A percentile compares a stretch with the other conserved stretches of the same genome.
phyloP scores from a whole-genome alignment of 2,329 filamentous ascomycete genomes.

The Catunica adiposa region DNA sequence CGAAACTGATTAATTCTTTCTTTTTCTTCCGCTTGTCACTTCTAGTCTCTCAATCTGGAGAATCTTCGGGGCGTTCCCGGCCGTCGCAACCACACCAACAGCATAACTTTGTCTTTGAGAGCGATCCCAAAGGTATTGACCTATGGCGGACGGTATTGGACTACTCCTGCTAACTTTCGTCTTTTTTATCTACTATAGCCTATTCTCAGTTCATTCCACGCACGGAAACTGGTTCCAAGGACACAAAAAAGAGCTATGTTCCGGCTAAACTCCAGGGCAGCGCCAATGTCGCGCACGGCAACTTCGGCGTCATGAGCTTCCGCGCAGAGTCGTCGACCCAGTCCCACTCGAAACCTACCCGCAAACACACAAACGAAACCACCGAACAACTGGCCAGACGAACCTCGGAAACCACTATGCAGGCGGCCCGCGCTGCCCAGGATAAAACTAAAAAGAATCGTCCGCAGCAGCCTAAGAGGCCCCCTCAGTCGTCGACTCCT shows the following conservation, averaged over 20 bases:
- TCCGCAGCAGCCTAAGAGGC: slow-evolving; percentile 6
- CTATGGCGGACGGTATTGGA: too few species aligned
- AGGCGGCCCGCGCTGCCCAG: slow-evolving; percentile 39
- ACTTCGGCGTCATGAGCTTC: slow-evolving; percentile 49
- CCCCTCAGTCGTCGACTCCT: neutral
- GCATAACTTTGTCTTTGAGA: slow-evolving; percentile 6
- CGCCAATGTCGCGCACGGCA: slow-evolving; percentile 38
- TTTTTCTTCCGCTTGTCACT: neutral
- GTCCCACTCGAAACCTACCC: slow-evolving; percentile 22
- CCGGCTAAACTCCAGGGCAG: slow-evolving; percentile 46
- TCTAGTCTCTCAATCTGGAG: slow-evolving; percentile 10
- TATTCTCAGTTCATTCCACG: slow-evolving; percentile 8
- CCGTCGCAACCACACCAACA: slow-evolving; percentile 4
- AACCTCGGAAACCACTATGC: slow-evolving; percentile 43
- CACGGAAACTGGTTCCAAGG: slow-evolving; percentile 8
- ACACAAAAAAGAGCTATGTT: slow-evolving; percentile 32
- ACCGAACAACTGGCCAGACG: slow-evolving; percentile 39
- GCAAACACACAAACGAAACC: slow-evolving; percentile 21
- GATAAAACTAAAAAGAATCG: slow-evolving; percentile 31
- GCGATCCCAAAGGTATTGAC: slow-evolving; percentile 8
- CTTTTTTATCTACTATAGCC: slow-evolving; percentile 2
- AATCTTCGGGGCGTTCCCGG: slow-evolving; percentile 10
- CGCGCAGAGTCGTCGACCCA: slow-evolving; percentile 6
- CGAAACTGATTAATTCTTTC: too few species aligned
- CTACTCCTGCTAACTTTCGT: neutral